Evolutionary conservation across 371 early-diverging fungal species (phyloP), one percentile per base, ranked within the genome.

Genomic region (Rhizopus arrhizus): DNA sequence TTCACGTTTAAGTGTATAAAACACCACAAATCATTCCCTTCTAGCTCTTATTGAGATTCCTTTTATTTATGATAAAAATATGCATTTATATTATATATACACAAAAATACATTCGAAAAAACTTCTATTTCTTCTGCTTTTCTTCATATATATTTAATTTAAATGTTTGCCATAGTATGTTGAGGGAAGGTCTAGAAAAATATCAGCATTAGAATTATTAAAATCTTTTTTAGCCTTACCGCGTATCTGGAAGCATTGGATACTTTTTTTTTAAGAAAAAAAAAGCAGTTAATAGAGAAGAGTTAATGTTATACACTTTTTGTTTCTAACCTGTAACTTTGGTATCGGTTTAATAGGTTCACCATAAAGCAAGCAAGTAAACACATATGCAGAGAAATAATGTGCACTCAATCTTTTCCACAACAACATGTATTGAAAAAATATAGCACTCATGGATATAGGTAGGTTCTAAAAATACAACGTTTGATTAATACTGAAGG

Each of bases 351-450:
- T 78, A 45, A 85, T 85, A 3, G 84, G 81, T 40, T 84, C 84
- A 3, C 86, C 86, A 51, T 81, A 80, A n/a, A 85, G 64, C 12
- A 85, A 70, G 54, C 84, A 82, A 33, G 72, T 77, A 22, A 84
- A 76, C 2, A 84, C 84, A 53, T 82, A 78, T 10, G 74, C 60
- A 4, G 86, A 83, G 51, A 85, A 81, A 38, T 85, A 85, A 52
- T 85, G 86, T 0, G 84, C 82, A 16, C 82, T 82, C 11, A 85
- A 56, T 22, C 83, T 69, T 51, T 80, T 85, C 86, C 86, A 85
- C 4, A 85, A 64, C 6, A 84, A 58, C 69, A 83, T 77, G 56
- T 84, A 85, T 40, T 85, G 86, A 61, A 85, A 85, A 49, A 84
- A 85, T 0, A 85, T 84, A 22, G 84, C 86, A 1, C 80, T 66